phyloP scores from a whole-genome alignment of 2,329 filamentous ascomycete genomes.

The Emydomyces testavorans region DNA sequence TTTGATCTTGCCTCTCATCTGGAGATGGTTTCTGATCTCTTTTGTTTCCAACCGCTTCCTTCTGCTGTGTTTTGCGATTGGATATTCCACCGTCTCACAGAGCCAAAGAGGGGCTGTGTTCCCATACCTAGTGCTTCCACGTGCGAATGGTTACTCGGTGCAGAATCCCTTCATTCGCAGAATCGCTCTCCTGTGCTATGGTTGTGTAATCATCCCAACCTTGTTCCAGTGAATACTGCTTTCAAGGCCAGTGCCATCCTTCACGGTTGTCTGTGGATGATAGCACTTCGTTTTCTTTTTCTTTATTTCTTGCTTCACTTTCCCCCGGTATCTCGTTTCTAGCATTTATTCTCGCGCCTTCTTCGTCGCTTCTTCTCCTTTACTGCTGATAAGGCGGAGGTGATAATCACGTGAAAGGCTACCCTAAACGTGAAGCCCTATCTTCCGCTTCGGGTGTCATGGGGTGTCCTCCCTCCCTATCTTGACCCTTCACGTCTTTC shows the following conservation, averaged over 20 bases:
- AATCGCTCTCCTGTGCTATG: conserved; percentile 10
- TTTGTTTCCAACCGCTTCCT: conserved; percentile 8
- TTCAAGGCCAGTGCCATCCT: neutral
- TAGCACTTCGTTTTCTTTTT: conserved; percentile 6
- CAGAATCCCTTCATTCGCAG: conserved; percentile 9
- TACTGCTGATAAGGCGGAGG: neutral
- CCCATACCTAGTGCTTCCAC: conserved; percentile 8
- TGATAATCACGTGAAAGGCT: conserved; percentile 7
- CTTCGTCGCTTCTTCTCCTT: neutral
- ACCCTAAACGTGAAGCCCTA: conserved; percentile 8
- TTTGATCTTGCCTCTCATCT: neutral
- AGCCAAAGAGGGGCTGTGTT: conserved; percentile 11
- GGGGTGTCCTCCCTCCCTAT: conserved; percentile 3
- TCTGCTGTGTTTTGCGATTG: conserved; percentile 1
- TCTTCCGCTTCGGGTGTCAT: neutral
- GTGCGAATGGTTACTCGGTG: conserved; percentile 9
- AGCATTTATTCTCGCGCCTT: neutral
- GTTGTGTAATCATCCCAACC: conserved; percentile 10
- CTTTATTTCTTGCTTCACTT: conserved; percentile 12
- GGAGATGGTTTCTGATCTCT: neutral
- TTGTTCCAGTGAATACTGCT: neutral
- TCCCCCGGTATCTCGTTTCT: neutral
- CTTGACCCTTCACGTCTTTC: conserved; percentile 6
- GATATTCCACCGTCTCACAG: conserved; percentile 8
- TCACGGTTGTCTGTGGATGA: neutral